Conservation (phyloP, 2,329 filamentous ascomycete genomes). For the Fusarium graminum region DNA sequence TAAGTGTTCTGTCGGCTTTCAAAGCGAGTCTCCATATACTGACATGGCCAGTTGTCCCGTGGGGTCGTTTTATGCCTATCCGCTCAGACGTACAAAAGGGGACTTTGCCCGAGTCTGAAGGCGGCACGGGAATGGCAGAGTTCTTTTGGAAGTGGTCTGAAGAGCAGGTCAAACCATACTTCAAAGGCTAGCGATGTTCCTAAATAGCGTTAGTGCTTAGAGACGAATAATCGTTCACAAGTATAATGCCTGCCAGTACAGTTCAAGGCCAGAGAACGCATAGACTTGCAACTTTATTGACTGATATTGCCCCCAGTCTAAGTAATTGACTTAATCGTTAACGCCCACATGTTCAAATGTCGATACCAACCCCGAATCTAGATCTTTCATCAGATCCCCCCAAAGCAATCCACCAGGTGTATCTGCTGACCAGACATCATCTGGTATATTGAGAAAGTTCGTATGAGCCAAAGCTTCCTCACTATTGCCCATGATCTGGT, state of each 20-base stretch:
- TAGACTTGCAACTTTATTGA: too few relatives aligned
- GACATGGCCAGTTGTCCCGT: constrained; percentile 46
- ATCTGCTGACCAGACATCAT: constrained; percentile 35
- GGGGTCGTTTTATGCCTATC: constrained; percentile 54
- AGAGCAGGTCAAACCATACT: constrained; percentile 52
- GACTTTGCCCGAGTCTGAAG: constrained; percentile 53
- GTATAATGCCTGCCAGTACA: background rate
- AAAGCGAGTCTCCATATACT: background rate
- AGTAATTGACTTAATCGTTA: constrained; percentile 1
- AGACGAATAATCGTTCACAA: background rate
- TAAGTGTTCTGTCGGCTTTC: constrained; percentile 8
- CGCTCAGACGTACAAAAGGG: constrained; percentile 52
- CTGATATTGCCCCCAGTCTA: too few relatives aligned
- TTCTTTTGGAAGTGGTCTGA: constrained; percentile 60
- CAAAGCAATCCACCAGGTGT: constrained; percentile 35
- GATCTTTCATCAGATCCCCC: constrained; percentile 43
- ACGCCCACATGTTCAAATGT: constrained; percentile 48
- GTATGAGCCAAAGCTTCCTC: constrained; percentile 16
- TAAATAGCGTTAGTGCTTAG: background rate
- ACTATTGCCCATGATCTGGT: constrained; percentile 32
- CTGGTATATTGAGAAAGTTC: constrained; percentile 8
- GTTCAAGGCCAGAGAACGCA: too few relatives aligned
- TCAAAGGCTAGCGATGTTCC: background rate
- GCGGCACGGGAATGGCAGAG: constrained; percentile 54
- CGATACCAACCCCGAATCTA: constrained; percentile 38